These are phyloP conservation scores for Setaria italica DNA, from an alignment of 202 grass and related monocot species.

Conservation along the genomic window DNA sequence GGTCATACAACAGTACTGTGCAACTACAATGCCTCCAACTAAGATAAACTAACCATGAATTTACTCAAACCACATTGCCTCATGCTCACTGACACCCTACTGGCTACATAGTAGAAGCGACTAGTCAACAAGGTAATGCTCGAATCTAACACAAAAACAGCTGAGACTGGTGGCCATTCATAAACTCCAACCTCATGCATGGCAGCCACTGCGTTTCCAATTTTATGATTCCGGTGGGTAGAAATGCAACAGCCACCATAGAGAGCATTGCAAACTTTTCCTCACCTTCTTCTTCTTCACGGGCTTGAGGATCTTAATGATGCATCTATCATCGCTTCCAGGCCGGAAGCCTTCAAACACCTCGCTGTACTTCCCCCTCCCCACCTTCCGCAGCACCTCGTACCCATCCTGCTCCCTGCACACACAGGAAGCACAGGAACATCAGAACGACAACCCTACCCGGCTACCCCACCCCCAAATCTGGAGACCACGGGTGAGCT, in stretches of 20 bases:
- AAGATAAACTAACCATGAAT: background rate
- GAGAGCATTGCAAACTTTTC: no score
- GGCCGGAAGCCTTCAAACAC: slow-evolving; percentile 78
- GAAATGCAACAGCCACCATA: background rate
- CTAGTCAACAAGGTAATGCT: slow-evolving; percentile 9
- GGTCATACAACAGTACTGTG: background rate
- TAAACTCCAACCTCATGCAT: slow-evolving; percentile 3
- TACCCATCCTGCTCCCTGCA: slow-evolving; percentile 87
- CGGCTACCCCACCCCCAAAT: background rate
- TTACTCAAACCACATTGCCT: slow-evolving; percentile 1
- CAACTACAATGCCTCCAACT: background rate
- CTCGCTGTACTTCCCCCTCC: slow-evolving; percentile 95
- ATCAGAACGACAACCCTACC: slow-evolving; percentile 42
- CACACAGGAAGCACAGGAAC: background rate
- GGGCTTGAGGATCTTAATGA: slow-evolving; percentile 97
- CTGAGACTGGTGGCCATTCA: background rate
- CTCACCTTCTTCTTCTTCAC: slow-evolving; percentile 97
- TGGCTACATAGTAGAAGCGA: background rate
- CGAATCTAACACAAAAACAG: background rate
- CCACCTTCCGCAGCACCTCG: slow-evolving; percentile 88
- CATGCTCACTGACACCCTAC: background rate
- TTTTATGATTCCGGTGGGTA: slow-evolving; percentile 13
- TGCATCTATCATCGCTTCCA: slow-evolving; percentile 68
- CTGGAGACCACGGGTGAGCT: background rate
- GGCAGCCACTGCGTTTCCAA: background rate